A percentile compares a stretch with the other conserved stretches of the same genome.
Evolutionary conservation across 2,329 filamentous ascomycete species (phyloP).

Genomic region (Sphaerulina musiva): DNA sequence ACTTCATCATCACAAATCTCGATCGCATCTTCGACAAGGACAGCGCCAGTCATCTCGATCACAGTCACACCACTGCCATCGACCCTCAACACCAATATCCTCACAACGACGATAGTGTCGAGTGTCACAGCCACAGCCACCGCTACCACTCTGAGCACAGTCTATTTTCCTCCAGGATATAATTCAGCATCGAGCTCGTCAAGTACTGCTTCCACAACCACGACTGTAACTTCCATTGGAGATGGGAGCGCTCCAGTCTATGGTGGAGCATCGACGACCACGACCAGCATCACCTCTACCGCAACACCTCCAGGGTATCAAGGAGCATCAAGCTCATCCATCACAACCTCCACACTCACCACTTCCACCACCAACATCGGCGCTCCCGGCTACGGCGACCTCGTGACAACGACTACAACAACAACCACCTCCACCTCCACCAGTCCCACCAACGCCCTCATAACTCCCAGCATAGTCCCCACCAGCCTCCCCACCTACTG

Average conservation of each 20-base stretch:
- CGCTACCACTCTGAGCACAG: background rate
- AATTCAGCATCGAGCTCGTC: background rate
- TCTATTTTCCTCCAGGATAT: background rate
- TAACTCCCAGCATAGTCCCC: background rate
- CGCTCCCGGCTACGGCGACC: too few relatives aligned
- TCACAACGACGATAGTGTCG: background rate
- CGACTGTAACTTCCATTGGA: background rate
- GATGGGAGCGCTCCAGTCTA: background rate
- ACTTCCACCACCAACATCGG: background rate
- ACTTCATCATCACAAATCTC: background rate
- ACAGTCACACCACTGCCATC: conserved; percentile 4
- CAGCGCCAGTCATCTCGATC: background rate
- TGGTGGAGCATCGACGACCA: background rate
- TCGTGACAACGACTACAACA: too few relatives aligned
- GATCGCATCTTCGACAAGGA: background rate
- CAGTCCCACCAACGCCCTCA: background rate
- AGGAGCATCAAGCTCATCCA: background rate
- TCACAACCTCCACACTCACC: background rate
- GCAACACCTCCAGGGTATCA: background rate
- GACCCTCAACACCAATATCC: background rate
- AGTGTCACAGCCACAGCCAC: background rate
- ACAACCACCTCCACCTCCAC: background rate
- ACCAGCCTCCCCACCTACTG: background rate
- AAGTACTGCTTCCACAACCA: background rate
- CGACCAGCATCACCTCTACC: background rate